These are phyloP conservation scores for Sporothrix pallida DNA, from an alignment of 2,329 filamentous ascomycete genomes.

Conservation along the genomic window DNA sequence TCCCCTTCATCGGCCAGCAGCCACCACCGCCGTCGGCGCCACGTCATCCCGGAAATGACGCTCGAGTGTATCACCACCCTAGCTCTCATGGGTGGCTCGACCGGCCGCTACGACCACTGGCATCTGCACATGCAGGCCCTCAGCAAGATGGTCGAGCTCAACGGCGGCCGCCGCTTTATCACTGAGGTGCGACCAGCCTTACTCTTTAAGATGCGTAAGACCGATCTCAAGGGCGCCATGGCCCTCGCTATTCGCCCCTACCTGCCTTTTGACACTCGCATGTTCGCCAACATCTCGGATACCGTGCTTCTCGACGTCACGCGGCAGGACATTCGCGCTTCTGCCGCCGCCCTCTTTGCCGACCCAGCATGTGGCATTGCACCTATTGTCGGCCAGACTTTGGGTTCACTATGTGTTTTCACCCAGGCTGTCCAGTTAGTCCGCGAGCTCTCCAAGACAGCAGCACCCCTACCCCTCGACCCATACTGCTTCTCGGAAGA, in stretches of 20 bases:
- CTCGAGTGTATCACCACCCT: slow-evolving; percentile 45
- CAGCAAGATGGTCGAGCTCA: slow-evolving; percentile 43
- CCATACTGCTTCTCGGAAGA: slow-evolving; percentile 45
- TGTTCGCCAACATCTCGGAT: slow-evolving; percentile 40
- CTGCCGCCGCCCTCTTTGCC: slow-evolving; percentile 39
- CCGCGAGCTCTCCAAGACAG: slow-evolving; percentile 33
- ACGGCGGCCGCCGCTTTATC: slow-evolving; percentile 37
- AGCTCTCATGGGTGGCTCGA: slow-evolving; percentile 44
- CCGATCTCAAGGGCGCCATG: slow-evolving; percentile 47
- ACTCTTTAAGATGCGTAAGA: slow-evolving; percentile 41
- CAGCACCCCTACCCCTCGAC: slow-evolving; percentile 39
- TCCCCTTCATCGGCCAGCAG: neutral
- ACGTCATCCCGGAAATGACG: slow-evolving; percentile 39
- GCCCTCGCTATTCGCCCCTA: slow-evolving; percentile 44
- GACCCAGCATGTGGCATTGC: slow-evolving; percentile 39
- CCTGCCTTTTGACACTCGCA: slow-evolving; percentile 42
- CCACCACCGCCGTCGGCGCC: neutral
- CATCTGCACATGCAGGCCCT: slow-evolving; percentile 48
- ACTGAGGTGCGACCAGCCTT: slow-evolving; percentile 35
- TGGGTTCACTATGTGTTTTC: slow-evolving; percentile 43
- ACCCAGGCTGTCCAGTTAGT: slow-evolving; percentile 40
- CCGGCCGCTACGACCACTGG: slow-evolving; percentile 49
- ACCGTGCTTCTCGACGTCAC: slow-evolving; percentile 37
- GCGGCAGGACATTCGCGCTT: slow-evolving; percentile 34
- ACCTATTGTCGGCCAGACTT: slow-evolving; percentile 38